phyloP scores from a whole-genome alignment of 225 moss, liverwort and hornwort genomes.

The Pleurozium schreberi region DNA sequence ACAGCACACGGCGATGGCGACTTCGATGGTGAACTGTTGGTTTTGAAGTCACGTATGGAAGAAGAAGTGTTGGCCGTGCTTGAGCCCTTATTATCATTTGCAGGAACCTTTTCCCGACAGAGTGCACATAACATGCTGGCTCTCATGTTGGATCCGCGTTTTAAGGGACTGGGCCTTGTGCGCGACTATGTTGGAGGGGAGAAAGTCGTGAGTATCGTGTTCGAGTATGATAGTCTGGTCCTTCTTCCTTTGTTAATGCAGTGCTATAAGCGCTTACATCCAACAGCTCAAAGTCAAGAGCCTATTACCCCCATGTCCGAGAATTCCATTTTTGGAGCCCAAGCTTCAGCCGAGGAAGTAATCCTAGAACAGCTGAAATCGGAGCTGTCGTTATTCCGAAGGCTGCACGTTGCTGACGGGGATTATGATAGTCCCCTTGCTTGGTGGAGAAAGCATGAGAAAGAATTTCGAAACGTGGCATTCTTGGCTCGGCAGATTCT shows the following conservation, averaged over 20 bases:
- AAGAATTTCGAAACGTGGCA: constrained; percentile 35
- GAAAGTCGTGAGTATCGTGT: constrained; percentile 28
- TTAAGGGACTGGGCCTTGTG: constrained; percentile 35
- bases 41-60: constrained; percentile 33
- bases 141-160: constrained; percentile 46
- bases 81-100: constrained; percentile 24
- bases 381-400: constrained; percentile 37
- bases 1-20: constrained; percentile 13
- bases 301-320: constrained; percentile 31
- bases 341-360: constrained; percentile 44
- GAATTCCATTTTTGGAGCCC: constrained; percentile 43
- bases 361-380: constrained; percentile 33
- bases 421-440: constrained; percentile 25
- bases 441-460: constrained; percentile 48
- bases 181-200: constrained; percentile 37
- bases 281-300: constrained; percentile 22
- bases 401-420: constrained; percentile 30
- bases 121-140: constrained; percentile 46
- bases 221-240: constrained; percentile 31
- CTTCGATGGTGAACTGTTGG: constrained; percentile 21
- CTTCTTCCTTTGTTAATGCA: constrained; percentile 36
- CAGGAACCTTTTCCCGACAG: constrained; percentile 13
- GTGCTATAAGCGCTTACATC: constrained; percentile 41
- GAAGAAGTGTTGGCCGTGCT: constrained; percentile 26
- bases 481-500: constrained; percentile 39